Base-by-base conservation (phyloP, 768 basidiomycete genomes). In the Multifurca ochricompacta region DNA sequence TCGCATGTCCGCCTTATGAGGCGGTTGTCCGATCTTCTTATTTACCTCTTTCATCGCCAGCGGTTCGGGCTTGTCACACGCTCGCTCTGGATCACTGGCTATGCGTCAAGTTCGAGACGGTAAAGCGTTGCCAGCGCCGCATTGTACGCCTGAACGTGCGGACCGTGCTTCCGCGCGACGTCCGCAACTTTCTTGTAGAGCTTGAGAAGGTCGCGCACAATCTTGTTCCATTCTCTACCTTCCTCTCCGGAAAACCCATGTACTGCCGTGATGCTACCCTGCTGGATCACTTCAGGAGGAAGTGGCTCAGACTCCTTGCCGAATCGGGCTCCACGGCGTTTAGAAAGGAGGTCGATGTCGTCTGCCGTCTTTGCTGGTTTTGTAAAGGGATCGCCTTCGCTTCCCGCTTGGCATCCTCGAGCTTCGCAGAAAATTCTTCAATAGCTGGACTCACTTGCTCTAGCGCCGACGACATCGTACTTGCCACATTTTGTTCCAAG, bases 401-500 rank as follows among this genome's bases (percentile, higher is more conserved):
- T 7, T 27, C 31, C 13, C 53, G 55, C 44, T 59, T 54, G 3
- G 31, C 42, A 2, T 41, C 8, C 1, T 60, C 16, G 34, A 25
- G 21, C 1, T 39, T 45, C n/a, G 59, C 46, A 14, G 16, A 46
- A 36, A 67, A 27, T 3, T 42, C 28, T 32, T 48, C n/a, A 13
- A 67, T 53, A 3, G 25, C 44, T 4, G 49, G 39, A 16, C 44
- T 48, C 32, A 57, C 48, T 2, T 52, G 36, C 5, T 57, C 59
- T 11, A 68, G 63, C 10, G 58, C 27, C 21, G 34, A 37, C 1
- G 67, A 63, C 65, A 67, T 66, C 3, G 40, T 61, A 36, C 62
- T 66, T 2, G 70, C 68, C 3, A 70, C 61, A 40, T 70, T 70
- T 44, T 65, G 69, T 44, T 71, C 71, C 6, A 69, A 59, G 32